Evolutionary conservation across 805 yeast genomes (phyloP).

Genomic region (Wickerhamiella siamensis): DNA sequence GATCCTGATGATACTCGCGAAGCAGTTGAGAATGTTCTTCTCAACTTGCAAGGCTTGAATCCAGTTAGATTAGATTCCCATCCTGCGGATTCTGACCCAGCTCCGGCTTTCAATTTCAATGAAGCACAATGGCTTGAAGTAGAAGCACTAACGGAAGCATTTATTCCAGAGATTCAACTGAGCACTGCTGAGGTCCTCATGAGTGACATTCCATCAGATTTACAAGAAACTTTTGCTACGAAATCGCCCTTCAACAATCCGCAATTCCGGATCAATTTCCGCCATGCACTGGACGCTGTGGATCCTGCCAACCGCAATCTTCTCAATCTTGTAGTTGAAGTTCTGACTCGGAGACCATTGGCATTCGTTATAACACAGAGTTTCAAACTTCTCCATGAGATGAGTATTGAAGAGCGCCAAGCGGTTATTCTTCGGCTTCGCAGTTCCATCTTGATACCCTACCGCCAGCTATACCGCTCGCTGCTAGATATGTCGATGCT

Average conservation of each 20-base stretch:
- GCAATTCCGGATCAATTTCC: neutral
- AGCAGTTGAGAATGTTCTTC: too few relatives aligned
- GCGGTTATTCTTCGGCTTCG: conserved; percentile 29
- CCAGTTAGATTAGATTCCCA: too few relatives aligned
- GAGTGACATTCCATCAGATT: neutral
- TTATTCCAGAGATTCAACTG: conserved; percentile 1
- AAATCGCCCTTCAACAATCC: neutral
- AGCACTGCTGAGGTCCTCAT: neutral
- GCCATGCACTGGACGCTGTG: neutral
- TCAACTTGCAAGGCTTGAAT: too few relatives aligned
- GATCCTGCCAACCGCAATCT: conserved; percentile 1
- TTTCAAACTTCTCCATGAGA: conserved; percentile 16
- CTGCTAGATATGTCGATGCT: conserved; percentile 18
- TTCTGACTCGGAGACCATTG: conserved; percentile 15
- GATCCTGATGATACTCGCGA: too few relatives aligned
- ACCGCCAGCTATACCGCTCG: conserved; percentile 27
- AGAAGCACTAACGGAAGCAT: neutral
- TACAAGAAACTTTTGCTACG: neutral
- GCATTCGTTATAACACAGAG: conserved; percentile 17
- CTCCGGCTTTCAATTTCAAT: too few relatives aligned
- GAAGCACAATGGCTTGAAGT: conserved; percentile 3
- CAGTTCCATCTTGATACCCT: conserved; percentile 27
- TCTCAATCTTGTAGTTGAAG: conserved; percentile 12
- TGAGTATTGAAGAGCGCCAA: conserved; percentile 23
- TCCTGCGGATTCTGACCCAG: too few relatives aligned